A percentile compares a stretch with the other conserved stretches of the same genome.
These are phyloP conservation scores for Cytospora leucostoma DNA, from an alignment of 2,329 filamentous ascomycete genomes.

Conservation along the genomic window DNA sequence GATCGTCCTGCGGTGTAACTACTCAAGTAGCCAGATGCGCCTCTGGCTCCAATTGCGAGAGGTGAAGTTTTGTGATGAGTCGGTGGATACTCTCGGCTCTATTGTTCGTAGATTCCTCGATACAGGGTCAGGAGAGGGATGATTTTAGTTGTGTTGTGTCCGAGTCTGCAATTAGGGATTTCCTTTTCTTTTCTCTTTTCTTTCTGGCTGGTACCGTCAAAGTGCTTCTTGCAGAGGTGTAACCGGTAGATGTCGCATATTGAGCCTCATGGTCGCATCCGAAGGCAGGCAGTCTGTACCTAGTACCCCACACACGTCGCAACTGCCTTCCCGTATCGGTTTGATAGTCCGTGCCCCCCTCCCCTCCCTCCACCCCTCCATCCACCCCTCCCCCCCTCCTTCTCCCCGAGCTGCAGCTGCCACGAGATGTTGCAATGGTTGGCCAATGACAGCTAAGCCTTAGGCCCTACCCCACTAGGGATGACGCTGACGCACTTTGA, in stretches of 20 bases:
- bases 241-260: not conserved
- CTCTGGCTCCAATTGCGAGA: slow-evolving; percentile 8
- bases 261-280: not conserved
- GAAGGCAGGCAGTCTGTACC: not conserved
- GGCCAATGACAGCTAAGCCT: slow-evolving; percentile 11
- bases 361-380: not conserved
- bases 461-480: slow-evolving; percentile 4
- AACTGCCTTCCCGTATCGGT: not conserved
- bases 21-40: not conserved
- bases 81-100: not conserved
- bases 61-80: not conserved
- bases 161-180: not conserved
- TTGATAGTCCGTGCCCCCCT: not conserved
- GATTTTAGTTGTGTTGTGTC: not conserved
- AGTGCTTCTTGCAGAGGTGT: not conserved
- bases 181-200: not conserved
- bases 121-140: not conserved
- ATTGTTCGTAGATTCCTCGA: not conserved
- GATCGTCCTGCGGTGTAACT: slow-evolving; percentile 3
- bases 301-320: not conserved
- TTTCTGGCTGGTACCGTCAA: not conserved
- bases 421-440: slow-evolving; percentile 16
- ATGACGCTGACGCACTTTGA: slow-evolving; percentile 9
- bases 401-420: not conserved
- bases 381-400: too few relatives aligned